Evolutionary conservation across 768 basidiomycete species (phyloP).

Genomic region (Lentinula boryana): DNA sequence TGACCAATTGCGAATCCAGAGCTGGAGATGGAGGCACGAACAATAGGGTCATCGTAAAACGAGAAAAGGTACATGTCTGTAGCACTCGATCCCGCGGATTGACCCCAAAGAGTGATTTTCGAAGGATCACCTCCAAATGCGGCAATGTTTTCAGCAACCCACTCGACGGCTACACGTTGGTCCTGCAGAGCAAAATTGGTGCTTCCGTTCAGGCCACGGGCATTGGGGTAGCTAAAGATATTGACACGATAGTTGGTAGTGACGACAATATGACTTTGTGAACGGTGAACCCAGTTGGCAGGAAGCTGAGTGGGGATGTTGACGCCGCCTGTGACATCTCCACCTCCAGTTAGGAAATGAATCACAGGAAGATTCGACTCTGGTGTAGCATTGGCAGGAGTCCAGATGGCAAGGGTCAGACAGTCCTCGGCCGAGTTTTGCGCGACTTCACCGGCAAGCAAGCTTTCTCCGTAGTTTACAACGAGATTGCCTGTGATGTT

Average conservation of each 20-base stretch:
- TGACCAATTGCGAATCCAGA: constrained; percentile 4
- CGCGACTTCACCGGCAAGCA: constrained; percentile 4
- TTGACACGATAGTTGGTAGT: constrained; percentile 12
- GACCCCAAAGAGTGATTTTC: constrained; percentile 17
- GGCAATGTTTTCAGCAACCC: constrained; percentile 11
- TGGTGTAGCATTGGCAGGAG: constrained; percentile 6
- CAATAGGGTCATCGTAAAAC: constrained; percentile 10
- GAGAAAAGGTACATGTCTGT: constrained; percentile 4
- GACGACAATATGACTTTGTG: constrained; percentile 10
- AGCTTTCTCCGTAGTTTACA: constrained; percentile 8
- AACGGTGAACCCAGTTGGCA: constrained; percentile 10
- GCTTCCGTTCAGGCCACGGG: constrained; percentile 9
- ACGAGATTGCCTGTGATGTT: constrained; percentile 9
- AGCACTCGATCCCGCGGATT: constrained; percentile 7
- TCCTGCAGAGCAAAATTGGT: constrained; percentile 24
- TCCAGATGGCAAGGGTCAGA: constrained; percentile 11
- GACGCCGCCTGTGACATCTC: constrained; percentile 5
- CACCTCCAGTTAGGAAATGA: constrained; percentile 11
- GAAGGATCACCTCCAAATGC: constrained; percentile 25
- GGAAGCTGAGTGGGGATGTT: constrained; percentile 12
- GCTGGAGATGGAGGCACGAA: constrained; percentile 1
- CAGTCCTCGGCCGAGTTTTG: constrained; percentile 10
- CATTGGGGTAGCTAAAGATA: constrained; percentile 10
- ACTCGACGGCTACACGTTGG: constrained; percentile 22
- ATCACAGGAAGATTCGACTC: constrained; percentile 11